Conservation (phyloP, 169 alveolate genomes). For the Pseudocohnilembus persalinus region DNA sequence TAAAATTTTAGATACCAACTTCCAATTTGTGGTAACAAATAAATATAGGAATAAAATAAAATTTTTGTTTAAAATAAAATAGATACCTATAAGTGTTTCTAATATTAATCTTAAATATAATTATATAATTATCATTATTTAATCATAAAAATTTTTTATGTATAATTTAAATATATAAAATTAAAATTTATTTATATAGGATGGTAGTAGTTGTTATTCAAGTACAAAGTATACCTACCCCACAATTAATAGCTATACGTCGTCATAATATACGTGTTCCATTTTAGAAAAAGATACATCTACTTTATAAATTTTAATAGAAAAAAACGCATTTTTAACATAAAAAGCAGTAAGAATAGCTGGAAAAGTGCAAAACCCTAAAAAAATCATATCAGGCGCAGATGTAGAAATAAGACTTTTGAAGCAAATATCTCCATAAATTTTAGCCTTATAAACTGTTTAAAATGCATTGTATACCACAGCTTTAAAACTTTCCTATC, state of each 20-base stretch:
- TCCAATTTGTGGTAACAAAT: background rate
- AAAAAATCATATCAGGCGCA: background rate
- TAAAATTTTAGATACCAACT: background rate
- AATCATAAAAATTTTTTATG: no score
- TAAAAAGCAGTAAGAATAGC: background rate
- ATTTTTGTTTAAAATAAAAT: no score
- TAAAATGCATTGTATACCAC: background rate
- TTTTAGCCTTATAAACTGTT: background rate
- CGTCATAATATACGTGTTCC: background rate
- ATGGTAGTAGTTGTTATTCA: background rate
- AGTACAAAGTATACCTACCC: background rate
- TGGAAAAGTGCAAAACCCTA: background rate
- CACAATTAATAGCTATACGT: background rate
- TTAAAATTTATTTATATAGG: no score
- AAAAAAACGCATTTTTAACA: background rate
- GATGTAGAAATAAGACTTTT: background rate
- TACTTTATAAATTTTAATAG: background rate
- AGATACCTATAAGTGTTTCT: no score
- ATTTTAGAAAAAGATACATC: background rate
- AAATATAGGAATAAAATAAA: no score
- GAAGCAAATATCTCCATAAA: background rate
- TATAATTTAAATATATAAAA: no score
- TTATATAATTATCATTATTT: no score
- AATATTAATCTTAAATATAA: no score
- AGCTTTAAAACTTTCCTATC: background rate